Evolutionary conservation across 169 alveolate genomes (phyloP), one percentile per base, ranked within the genome.

Genomic region (Hepatocystis sp.): DNA sequence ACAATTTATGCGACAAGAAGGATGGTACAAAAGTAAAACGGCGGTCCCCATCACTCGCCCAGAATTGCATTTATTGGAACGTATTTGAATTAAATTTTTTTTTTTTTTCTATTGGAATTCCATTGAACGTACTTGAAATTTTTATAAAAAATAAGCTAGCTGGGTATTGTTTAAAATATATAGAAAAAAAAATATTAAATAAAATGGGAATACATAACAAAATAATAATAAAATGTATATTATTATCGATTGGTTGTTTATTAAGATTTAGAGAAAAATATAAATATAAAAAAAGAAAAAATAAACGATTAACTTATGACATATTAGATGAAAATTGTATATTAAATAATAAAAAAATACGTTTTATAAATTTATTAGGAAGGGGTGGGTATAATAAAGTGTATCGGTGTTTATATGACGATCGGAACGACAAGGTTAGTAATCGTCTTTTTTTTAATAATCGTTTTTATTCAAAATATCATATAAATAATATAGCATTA

Each of bases 361-460:
- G 47, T 21, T 44, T 56, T 36, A 15, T 58, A 58, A 76, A 76
- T 42, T 58, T 76, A 46, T 63, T 94, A 36, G 97, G 96, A 7
- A 91, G 91, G 36, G 97, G 97, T n/a, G 97, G 97, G 10, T 92
- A 94, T 85, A 95, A 95, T 66, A 94, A 92, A 52, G 97, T 94
- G 1, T 94, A 88, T 76, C 40, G 88, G 39, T 95, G 88, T 36
- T 5, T 76, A 40, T 76, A 76, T 44, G 76, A 63, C 23, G 52
- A 76, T n/a, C n/a, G n/a, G n/a, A n/a, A n/a, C n/a, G n/a, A n/a
- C n/a, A n/a, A n/a, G n/a, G n/a, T n/a, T n/a, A n/a, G n/a, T 58
- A 67, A 67, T 1, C 2, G 56, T n/a, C 7, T 71, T n/a, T 13
- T 65, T 40, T 30, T 15, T 34, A 56, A 56, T 55, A 49, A 55